Conservation (phyloP, 2,329 filamentous ascomycete genomes). For the Aspergillus luchuensis region DNA sequence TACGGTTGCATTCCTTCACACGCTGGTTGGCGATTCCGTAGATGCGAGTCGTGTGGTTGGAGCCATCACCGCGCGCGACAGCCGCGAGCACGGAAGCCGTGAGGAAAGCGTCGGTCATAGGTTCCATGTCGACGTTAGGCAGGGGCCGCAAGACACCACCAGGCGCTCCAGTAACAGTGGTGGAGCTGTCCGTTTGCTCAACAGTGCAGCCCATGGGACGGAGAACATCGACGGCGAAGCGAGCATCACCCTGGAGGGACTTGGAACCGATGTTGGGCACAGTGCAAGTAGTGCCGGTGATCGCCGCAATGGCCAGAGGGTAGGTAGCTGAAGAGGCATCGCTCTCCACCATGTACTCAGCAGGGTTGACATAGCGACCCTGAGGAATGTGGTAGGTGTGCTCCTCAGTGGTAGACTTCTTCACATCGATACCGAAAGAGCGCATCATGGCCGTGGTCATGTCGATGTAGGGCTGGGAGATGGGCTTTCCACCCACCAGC, state of each 20-base stretch:
- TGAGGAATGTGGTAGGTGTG: conserved; percentile 94
- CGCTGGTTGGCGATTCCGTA: conserved; percentile 95
- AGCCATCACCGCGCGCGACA: conserved; percentile 71
- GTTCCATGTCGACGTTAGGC: conserved; percentile 91
- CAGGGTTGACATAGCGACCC: conserved; percentile 78
- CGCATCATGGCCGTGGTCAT: conserved; percentile 99
- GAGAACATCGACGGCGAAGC: conserved; percentile 88
- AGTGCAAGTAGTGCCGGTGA: conserved; percentile 93
- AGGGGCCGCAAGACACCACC: conserved; percentile 73
- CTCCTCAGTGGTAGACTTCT: conserved; percentile 72
- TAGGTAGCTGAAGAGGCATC: conserved; percentile 98
- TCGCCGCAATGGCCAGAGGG: conserved; percentile 88
- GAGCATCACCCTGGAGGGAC: conserved; percentile 91
- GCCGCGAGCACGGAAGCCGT: conserved; percentile 92
- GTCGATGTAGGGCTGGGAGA: conserved; percentile 95
- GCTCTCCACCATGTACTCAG: conserved; percentile 88
- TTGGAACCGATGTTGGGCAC: conserved; percentile 92
- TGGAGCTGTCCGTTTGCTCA: conserved; percentile 79
- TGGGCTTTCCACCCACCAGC: conserved; percentile 93
- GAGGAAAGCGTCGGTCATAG: conserved; percentile 98
- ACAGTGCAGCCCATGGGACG: conserved; percentile 92
- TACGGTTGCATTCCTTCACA: conserved; percentile 97
- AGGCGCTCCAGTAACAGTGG: conserved; percentile 87
- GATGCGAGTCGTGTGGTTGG: conserved; percentile 72
- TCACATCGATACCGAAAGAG: conserved; percentile 81